Evolutionary conservation across 192 early-diverging fungal species (phyloP).

Genomic region (Phycomyces nitens): DNA sequence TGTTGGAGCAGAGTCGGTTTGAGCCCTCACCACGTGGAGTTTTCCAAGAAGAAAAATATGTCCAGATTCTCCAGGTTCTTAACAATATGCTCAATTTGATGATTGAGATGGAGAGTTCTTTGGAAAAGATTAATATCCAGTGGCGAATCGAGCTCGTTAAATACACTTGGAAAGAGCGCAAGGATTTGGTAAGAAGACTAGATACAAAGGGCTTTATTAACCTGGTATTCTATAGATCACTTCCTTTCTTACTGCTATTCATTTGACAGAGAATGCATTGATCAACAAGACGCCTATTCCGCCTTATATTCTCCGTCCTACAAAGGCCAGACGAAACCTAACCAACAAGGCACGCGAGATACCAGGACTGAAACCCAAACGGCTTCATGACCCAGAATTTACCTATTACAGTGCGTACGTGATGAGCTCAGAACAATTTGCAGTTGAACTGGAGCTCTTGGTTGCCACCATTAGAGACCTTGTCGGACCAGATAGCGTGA

Average conservation of each 20-base stretch:
- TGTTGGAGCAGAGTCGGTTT: conserved; percentile 37
- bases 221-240: conserved; percentile 22
- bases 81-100: conserved; percentile 36
- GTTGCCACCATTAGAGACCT: conserved; percentile 26
- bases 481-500: conserved; percentile 35
- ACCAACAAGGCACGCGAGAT: conserved; percentile 22
- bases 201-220: not conserved
- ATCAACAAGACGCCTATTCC: conserved; percentile 32
- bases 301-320: conserved; percentile 30
- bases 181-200: conserved; percentile 20
- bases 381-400: conserved; percentile 25
- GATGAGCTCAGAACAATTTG: conserved; percentile 39
- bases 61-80: conserved; percentile 26
- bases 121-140: conserved; percentile 24
- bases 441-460: conserved; percentile 31
- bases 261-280: conserved; percentile 33
- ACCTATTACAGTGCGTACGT: conserved; percentile 36
- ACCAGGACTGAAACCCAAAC: conserved; percentile 7
- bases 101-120: conserved; percentile 28
- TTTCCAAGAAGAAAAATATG: conserved; percentile 30
- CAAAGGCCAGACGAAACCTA: conserved; percentile 21
- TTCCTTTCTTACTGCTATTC: conserved; percentile 30
- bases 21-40: conserved; percentile 37
- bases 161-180: conserved; percentile 30
- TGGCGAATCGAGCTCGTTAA: conserved; percentile 26